Conservation (phyloP, 2,329 filamentous ascomycete species). For the Fusarium pseudoanthophilum region DNA sequence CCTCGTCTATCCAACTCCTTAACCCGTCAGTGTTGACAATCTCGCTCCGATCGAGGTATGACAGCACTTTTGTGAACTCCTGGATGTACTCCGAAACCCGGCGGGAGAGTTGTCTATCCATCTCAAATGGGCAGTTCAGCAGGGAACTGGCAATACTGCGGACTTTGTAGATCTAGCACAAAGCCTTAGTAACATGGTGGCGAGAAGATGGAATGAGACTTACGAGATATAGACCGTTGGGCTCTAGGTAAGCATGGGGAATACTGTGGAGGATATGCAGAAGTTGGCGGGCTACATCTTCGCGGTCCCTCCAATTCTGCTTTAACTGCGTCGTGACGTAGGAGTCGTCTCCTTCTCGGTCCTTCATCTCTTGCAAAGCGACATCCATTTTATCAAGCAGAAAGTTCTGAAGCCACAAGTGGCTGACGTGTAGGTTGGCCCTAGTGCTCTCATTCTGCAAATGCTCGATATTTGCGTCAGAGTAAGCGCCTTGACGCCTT, state of each 20-base stretch:
- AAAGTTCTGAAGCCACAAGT: neutral
- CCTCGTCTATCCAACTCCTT: constrained; percentile 9
- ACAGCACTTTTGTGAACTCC: constrained; percentile 3
- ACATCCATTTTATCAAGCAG: neutral
- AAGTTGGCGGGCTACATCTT: neutral
- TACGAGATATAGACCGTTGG: neutral
- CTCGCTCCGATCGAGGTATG: constrained; percentile 4
- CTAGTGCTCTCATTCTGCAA: neutral
- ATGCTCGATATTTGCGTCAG: neutral
- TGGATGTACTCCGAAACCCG: neutral
- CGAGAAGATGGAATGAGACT: fast-evolving
- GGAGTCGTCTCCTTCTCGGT: neutral
- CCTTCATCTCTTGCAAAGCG: neutral
- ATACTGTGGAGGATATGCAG: neutral
- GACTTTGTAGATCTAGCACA: neutral
- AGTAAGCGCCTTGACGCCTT: neutral
- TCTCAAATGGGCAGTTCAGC: neutral
- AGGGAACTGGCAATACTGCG: neutral
- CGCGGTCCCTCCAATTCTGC: neutral
- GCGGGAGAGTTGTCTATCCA: neutral
- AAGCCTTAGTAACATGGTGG: fast-evolving
- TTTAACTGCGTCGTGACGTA: neutral
- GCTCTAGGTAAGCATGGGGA: neutral
- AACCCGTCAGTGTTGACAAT: neutral
- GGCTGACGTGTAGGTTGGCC: neutral